Evolutionary conservation across 768 basidiomycete species (phyloP).

Genomic region (Arthromyces matolae): DNA sequence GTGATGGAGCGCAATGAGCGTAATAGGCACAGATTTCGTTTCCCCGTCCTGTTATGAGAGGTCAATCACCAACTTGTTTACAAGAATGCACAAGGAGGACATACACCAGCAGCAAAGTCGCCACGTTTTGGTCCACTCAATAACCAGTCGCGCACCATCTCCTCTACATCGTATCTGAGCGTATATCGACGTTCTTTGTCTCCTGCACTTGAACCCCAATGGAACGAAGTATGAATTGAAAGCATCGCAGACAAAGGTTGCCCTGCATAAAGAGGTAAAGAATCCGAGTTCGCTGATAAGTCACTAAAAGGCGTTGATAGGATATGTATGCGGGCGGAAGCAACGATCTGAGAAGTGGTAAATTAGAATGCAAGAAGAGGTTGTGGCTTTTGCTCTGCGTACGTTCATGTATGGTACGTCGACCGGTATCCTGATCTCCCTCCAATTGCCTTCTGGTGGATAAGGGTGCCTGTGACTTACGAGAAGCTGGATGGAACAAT

Average conservation of each 20-base stretch:
- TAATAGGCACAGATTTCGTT: slow-evolving; percentile 58
- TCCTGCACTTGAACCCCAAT: slow-evolving; percentile 59
- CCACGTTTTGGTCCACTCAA: slow-evolving; percentile 87
- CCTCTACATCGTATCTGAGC: slow-evolving; percentile 80
- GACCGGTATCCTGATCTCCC: slow-evolving; percentile 76
- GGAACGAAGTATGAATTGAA: slow-evolving; percentile 67
- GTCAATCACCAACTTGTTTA: neutral
- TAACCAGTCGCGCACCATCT: slow-evolving; percentile 81
- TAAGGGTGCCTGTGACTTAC: slow-evolving; percentile 39
- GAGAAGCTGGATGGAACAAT: slow-evolving; percentile 31
- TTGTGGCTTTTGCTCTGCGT: slow-evolving; percentile 25
- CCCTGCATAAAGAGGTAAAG: slow-evolving; percentile 69
- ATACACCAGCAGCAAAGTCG: slow-evolving; percentile 70
- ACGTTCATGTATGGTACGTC: slow-evolving; percentile 84
- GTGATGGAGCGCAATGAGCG: slow-evolving; percentile 83
- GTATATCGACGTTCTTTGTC: slow-evolving; percentile 41
- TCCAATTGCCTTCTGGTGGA: slow-evolving; percentile 51
- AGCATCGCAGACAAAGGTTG: slow-evolving; percentile 76
- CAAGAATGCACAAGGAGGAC: slow-evolving; percentile 15
- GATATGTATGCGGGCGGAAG: slow-evolving; percentile 52
- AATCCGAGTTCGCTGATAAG: slow-evolving; percentile 19
- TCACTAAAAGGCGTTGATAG: slow-evolving; percentile 42
- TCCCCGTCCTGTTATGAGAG: slow-evolving; percentile 50
- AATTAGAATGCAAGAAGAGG: slow-evolving; percentile 1
- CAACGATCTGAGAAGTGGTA: slow-evolving; percentile 50